Base-by-base conservation (phyloP, 495 filamentous ascomycete genomes). In the Hypoxylon intermedium region DNA sequence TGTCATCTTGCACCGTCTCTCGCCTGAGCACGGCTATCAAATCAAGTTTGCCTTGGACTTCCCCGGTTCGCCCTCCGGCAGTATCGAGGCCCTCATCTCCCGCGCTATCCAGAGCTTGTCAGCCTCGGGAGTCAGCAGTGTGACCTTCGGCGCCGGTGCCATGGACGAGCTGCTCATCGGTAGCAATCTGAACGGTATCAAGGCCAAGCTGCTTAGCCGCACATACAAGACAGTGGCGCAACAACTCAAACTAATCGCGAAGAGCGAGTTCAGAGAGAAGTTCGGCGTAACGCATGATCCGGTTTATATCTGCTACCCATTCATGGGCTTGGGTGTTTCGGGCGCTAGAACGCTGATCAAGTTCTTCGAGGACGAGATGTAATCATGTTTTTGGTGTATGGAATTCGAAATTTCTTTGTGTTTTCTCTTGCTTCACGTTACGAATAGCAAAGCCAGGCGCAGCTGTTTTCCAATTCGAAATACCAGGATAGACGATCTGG, bases 21-120 rank as follows among this genome's bases (percentile, higher is more conserved):
- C 87, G 15, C 90, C 90, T 0, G 71, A 81, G 28, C 83, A 93
- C 61, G 90, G 90, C 51, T 91, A 89, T 80, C 91, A 96, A 75
- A 86, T 94, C 74, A 94, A 96, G 75, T 93, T 90, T 74, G 86
- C 86, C 36, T 83, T 94, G 53, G 90, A 93, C 70, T 94, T 96
- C 79, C 90, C 90, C 12, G 83, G 82, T 13, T 80, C 89, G 2
- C 89, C 90, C 2, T 87, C 80, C 52, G 91, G 91, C 51, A 87
- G 87, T 28, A 96, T 94, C 59, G 91, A 96, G 74, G 77, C 82
- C 2, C 82, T 92, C 43, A 89, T 92, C 64, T 86, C 88, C 15
- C 84, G 87, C 65, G 85, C 89, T n/a, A 85, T 96, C 68, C 84
- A 87, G 65, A 77, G 79, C 23, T 82, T 89, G 21, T 83, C 84